A percentile compares a stretch with the other conserved stretches of the same genome.
Evolutionary conservation across 2,329 filamentous ascomycete species (phyloP).

Genomic region (Calonectria henricotiae): DNA sequence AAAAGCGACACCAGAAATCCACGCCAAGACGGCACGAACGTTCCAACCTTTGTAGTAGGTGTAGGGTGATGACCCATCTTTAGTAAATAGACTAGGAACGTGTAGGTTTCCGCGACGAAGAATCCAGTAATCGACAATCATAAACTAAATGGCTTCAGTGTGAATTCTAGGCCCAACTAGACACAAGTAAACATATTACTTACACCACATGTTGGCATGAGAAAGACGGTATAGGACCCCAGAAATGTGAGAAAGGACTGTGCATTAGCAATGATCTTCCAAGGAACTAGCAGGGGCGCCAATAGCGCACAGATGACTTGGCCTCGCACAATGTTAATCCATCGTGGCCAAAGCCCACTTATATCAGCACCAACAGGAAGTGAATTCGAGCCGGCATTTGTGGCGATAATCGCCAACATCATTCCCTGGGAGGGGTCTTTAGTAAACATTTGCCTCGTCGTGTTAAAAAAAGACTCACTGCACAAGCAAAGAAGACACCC

Average conservation of each 20-base stretch:
- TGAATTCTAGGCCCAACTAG: neutral
- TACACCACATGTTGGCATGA: conserved; percentile 19
- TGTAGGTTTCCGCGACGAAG: conserved; percentile 16
- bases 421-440: neutral
- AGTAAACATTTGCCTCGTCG: neutral
- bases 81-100: conserved; percentile 14
- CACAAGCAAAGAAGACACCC: conserved; percentile 55
- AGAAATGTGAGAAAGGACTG: conserved; percentile 12
- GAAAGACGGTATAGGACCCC: conserved; percentile 10
- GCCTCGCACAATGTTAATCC: conserved; percentile 22
- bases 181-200: neutral
- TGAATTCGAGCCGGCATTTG: conserved; percentile 8
- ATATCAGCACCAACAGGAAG: conserved; percentile 19
- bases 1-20: conserved; percentile 13
- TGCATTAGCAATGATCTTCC: conserved; percentile 19
- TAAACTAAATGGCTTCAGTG: neutral
- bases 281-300: neutral
- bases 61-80: neutral
- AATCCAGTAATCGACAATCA: conserved; percentile 22
- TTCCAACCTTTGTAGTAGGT: conserved; percentile 17
- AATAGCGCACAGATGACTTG: conserved; percentile 9
- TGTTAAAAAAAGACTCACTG: neutral
- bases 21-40: neutral
- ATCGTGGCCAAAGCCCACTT: conserved; percentile 16
- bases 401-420: conserved; percentile 22